phyloP scores from a whole-genome alignment of 495 filamentous ascomycete species.

The Lichenothelia convexa region DNA sequence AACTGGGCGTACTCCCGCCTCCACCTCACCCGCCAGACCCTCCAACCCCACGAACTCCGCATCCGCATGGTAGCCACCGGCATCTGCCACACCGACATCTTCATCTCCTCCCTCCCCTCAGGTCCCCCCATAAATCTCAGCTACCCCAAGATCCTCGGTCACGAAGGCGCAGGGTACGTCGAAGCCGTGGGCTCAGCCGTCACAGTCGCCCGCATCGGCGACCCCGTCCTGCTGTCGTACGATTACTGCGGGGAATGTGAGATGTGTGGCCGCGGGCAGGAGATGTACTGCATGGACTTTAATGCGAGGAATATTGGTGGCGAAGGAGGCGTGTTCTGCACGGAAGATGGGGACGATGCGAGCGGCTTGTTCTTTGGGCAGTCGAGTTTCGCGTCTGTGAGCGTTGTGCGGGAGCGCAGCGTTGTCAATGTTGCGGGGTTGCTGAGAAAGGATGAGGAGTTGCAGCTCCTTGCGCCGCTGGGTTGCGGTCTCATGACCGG shows the following conservation, averaged over 20 bases:
- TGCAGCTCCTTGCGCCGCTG: slow-evolving; percentile 22
- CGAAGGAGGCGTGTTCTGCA: slow-evolving; percentile 2
- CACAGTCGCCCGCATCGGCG: slow-evolving; percentile 11
- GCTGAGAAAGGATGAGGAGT: slow-evolving; percentile 9
- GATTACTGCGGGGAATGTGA: slow-evolving; percentile 18
- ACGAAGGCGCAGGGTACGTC: slow-evolving; percentile 17
- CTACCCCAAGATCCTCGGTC: slow-evolving; percentile 15
- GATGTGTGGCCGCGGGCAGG: slow-evolving; percentile 14
- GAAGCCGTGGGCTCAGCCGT: slow-evolving; percentile 11
- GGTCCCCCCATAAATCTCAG: slow-evolving; percentile 7
- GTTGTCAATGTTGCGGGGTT: slow-evolving; percentile 17
- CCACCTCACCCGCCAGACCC: no score
- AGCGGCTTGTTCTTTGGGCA: slow-evolving; percentile 16
- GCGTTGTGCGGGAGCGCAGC: slow-evolving; percentile 14
- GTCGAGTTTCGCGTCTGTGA: slow-evolving; percentile 12
- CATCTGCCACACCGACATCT: slow-evolving; percentile 12
- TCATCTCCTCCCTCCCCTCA: slow-evolving; percentile 8
- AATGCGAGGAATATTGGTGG: slow-evolving; percentile 12
- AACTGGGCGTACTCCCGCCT: no score
- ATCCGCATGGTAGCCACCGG: slow-evolving; percentile 15
- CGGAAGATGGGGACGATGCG: slow-evolving; percentile 5
- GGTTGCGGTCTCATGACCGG: slow-evolving; percentile 28
- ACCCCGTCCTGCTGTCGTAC: slow-evolving; percentile 20
- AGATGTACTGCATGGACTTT: slow-evolving; percentile 15
- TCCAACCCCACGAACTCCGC: no score